Percentiles rank a stretch among this genome's conserved stretches.
phyloP scores from a whole-genome alignment of 352 stramenopile genomes.

The Plasmopara halstedii region DNA sequence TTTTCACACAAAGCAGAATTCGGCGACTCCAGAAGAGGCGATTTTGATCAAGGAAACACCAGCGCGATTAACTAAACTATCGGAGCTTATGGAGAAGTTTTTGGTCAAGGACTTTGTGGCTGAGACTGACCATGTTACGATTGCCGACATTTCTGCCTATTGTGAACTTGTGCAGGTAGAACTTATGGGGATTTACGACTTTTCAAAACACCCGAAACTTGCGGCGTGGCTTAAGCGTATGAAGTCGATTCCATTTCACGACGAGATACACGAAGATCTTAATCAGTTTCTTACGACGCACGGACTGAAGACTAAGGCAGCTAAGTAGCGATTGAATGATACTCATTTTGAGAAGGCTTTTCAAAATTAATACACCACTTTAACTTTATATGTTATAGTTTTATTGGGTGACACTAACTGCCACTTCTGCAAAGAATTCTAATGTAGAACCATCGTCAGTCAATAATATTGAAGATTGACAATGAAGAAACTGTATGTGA shows the following conservation, averaged over 20 bases:
- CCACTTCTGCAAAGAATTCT: too few relatives aligned
- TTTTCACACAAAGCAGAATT: constrained; percentile 16
- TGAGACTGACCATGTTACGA: constrained; percentile 14
- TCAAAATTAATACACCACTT: too few relatives aligned
- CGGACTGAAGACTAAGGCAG: constrained; percentile 12
- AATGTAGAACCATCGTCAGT: too few relatives aligned
- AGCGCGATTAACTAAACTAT: constrained; percentile 18
- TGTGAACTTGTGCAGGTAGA: constrained; percentile 33
- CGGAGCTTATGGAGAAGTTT: constrained; percentile 37
- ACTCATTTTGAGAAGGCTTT: too few relatives aligned
- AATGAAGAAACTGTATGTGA: too few relatives aligned
- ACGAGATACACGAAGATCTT: constrained; percentile 30
- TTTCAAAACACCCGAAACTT: constrained; percentile 28
- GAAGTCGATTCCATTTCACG: constrained; percentile 33
- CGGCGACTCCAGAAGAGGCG: constrained; percentile 7
- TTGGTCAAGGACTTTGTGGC: constrained; percentile 27
- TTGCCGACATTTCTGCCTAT: constrained; percentile 29
- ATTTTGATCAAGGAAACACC: constrained; percentile 9
- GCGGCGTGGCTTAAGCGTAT: constrained; percentile 31
- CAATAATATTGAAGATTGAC: too few relatives aligned
- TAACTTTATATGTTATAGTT: constrained; percentile 14
- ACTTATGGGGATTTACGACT: constrained; percentile 31
- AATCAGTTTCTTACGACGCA: constrained; percentile 15
- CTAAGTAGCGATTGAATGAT: too few relatives aligned
- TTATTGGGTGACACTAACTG: not conserved